Evolutionary conservation across 495 filamentous ascomycete genomes (phyloP).

Genomic region (Penicillium cinerascens): DNA sequence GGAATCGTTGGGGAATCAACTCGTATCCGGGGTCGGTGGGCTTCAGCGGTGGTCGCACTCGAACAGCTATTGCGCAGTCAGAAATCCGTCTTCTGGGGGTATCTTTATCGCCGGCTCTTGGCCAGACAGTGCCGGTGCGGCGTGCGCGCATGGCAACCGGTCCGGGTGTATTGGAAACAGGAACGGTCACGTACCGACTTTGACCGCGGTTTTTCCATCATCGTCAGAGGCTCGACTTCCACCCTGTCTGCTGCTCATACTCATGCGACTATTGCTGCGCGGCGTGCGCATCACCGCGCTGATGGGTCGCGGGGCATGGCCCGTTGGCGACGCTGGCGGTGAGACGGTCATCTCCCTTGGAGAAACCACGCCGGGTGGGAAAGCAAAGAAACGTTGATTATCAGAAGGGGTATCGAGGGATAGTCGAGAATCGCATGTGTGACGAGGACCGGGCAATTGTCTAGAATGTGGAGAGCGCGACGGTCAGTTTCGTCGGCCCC

Average conservation of each 20-base stretch:
- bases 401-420: constrained; percentile 2
- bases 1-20: constrained; percentile 92
- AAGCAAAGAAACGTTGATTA: constrained; percentile 7
- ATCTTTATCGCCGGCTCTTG: background rate
- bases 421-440: constrained; percentile 12
- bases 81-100: background rate
- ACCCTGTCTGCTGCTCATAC: constrained; percentile 74
- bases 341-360: constrained; percentile 48
- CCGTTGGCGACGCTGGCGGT: constrained; percentile 57
- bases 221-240: constrained; percentile 90
- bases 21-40: constrained; percentile 88
- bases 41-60: constrained; percentile 84
- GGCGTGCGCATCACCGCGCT: constrained; percentile 81
- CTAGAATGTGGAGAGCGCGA: constrained; percentile 17
- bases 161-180: constrained; percentile 5
- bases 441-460: constrained; percentile 9
- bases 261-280: constrained; percentile 86
- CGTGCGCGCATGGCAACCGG: constrained; percentile 11
- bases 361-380: constrained; percentile 27
- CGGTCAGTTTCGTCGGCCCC: constrained; percentile 12
- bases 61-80: constrained; percentile 62
- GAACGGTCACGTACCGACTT: constrained; percentile 78
- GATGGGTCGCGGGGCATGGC: constrained; percentile 66
- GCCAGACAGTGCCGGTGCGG: constrained; percentile 2
- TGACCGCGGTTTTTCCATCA: constrained; percentile 92